phyloP scores from a whole-genome alignment of 441 rosid species.

The Euphorbia celastroides region DNA sequence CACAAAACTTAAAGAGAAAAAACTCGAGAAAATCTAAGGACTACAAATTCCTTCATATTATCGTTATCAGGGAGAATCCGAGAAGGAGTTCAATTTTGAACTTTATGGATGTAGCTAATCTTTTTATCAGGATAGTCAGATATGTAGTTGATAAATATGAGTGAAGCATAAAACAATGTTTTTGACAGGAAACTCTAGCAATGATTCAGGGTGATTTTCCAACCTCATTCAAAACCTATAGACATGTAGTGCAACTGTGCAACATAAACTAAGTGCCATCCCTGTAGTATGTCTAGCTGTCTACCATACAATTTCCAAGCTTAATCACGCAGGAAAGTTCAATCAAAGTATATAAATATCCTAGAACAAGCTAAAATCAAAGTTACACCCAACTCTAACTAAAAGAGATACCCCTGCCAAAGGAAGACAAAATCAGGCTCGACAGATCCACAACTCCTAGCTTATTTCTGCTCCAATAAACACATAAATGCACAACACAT shows the following conservation, averaged over 20 bases:
- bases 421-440: not conserved
- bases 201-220: not conserved
- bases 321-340: not conserved
- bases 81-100: not conserved
- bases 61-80: not conserved
- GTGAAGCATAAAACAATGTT: not conserved
- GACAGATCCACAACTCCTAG: conserved; percentile 20
- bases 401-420: not conserved
- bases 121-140: not conserved
- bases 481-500: not conserved
- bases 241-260: not conserved
- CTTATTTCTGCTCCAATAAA: not conserved
- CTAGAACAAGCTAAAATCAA: not conserved
- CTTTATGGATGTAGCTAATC: not conserved
- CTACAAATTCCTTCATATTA: not conserved
- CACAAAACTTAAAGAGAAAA: not conserved
- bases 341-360: not conserved
- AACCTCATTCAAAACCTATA: not conserved
- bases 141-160: not conserved
- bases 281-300: not conserved
- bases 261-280: not conserved
- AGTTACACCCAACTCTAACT: not conserved
- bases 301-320: not conserved
- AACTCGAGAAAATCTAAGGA: not conserved
- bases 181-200: not conserved